Conservation (phyloP, 83 land plant species). For the Isoetes engelmannii region DNA sequence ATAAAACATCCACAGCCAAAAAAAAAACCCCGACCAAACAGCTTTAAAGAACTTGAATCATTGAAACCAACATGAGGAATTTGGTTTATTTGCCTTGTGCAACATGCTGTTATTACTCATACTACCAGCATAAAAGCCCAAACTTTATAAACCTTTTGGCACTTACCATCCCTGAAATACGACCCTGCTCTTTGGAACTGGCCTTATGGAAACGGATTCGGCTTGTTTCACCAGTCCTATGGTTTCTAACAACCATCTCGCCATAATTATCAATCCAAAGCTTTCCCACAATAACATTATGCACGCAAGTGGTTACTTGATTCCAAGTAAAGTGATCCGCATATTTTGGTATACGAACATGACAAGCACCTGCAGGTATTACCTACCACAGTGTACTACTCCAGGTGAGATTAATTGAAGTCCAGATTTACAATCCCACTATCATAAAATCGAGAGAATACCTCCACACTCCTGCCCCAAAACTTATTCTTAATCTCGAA, state of each 20-base stretch:
- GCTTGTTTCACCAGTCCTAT: constrained; percentile 26
- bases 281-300: constrained; percentile 40
- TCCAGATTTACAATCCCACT: not conserved
- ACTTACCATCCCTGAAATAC: constrained; percentile 34
- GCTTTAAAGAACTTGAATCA: too few species aligned
- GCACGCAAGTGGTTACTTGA: constrained; percentile 35
- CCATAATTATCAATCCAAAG: constrained; percentile 45
- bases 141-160: too few species aligned
- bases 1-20: too few species aligned
- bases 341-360: constrained; percentile 30
- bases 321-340: constrained; percentile 42
- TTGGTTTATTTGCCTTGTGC: too few species aligned
- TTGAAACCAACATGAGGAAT: too few species aligned
- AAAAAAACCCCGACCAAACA: too few species aligned
- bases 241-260: constrained; percentile 31
- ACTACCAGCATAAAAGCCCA: too few species aligned
- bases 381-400: constrained; percentile 20
- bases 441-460: constrained; percentile 5
- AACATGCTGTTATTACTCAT: too few species aligned
- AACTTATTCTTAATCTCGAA: constrained; percentile 42
- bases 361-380: constrained; percentile 30
- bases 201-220: constrained; percentile 44
- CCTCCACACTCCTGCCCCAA: constrained; percentile 47
- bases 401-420: not conserved
- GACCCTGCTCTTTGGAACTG: constrained; percentile 31